Percentiles rank a stretch among this genome's conserved stretches.
Conservation (phyloP, 1,284 basidiomycete genomes). For the Phellinidium pouzarii region DNA sequence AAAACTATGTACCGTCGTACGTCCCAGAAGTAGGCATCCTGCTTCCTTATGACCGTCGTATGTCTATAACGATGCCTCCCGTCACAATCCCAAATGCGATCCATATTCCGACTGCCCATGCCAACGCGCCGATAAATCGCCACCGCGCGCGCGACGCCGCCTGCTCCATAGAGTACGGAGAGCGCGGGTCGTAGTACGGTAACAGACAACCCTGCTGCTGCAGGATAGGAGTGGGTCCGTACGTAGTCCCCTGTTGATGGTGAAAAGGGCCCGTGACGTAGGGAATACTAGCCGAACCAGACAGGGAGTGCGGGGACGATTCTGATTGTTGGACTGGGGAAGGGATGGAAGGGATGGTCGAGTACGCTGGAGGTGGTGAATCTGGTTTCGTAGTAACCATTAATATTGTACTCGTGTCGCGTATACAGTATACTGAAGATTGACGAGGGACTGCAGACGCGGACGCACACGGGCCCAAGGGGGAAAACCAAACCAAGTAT, state of each 20-base stretch:
- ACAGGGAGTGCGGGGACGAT: not conserved
- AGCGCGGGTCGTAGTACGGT: slow-evolving; percentile 44
- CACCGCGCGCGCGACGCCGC: slow-evolving; percentile 38
- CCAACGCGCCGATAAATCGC: slow-evolving; percentile 37
- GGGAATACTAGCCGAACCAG: not conserved
- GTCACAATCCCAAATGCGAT: slow-evolving; percentile 25
- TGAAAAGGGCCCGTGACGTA: not conserved
- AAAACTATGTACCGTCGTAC: not conserved
- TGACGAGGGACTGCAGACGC: too few species aligned
- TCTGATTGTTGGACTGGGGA: slow-evolving; percentile 3
- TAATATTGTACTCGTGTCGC: too few species aligned
- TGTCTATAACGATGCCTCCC: slow-evolving; percentile 25
- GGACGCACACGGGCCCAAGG: too few species aligned
- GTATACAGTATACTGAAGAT: too few species aligned
- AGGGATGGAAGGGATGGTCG: slow-evolving; percentile 13
- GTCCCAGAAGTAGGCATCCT: not conserved
- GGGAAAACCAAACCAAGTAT: too few species aligned
- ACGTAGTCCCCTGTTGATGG: slow-evolving; percentile 2
- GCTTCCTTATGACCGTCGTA: not conserved
- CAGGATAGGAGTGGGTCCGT: slow-evolving; percentile 19
- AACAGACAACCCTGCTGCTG: slow-evolving; percentile 21
- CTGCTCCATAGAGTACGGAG: slow-evolving; percentile 35
- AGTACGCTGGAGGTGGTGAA: slow-evolving; percentile 16
- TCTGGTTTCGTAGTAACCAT: slow-evolving; percentile 8
- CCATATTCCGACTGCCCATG: slow-evolving; percentile 37